phyloP scores from a whole-genome alignment of 768 basidiomycete species.

The Gloeopeniophorella convolvens region DNA sequence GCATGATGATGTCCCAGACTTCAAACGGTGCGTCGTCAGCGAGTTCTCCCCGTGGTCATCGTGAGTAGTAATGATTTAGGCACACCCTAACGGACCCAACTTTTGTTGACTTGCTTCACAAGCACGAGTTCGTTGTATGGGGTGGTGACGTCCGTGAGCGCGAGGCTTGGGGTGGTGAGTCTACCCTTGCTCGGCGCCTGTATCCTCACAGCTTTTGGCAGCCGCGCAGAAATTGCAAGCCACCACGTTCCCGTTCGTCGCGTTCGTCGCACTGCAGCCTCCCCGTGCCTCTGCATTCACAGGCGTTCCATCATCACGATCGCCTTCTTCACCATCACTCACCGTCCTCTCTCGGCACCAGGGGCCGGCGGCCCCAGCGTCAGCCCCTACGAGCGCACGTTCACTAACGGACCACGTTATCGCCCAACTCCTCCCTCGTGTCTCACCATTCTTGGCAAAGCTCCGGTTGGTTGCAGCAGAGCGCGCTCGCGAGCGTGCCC shows the following conservation, averaged over 20 bases:
- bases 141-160: slow-evolving; percentile 82
- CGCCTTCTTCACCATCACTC: slow-evolving; percentile 37
- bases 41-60: not conserved
- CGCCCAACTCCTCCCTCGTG: slow-evolving; percentile 72
- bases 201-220: slow-evolving; percentile 21
- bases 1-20: slow-evolving; percentile 83
- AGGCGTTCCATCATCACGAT: slow-evolving; percentile 30
- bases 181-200: not conserved
- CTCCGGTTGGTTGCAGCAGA: slow-evolving; percentile 48
- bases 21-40: slow-evolving; percentile 58
- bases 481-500: slow-evolving; percentile 40
- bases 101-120: slow-evolving; percentile 60
- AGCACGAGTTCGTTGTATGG: slow-evolving; percentile 82
- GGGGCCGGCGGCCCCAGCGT: slow-evolving; percentile 47
- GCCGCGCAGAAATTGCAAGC: slow-evolving; percentile 72
- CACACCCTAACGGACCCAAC: slow-evolving; percentile 68
- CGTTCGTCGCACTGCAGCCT: slow-evolving; percentile 85
- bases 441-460: slow-evolving; percentile 64
- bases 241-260: slow-evolving; percentile 89
- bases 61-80: slow-evolving; percentile 31
- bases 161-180: slow-evolving; percentile 71
- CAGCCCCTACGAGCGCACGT: slow-evolving; percentile 54
- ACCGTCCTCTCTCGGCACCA: slow-evolving; percentile 85
- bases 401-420: slow-evolving; percentile 62
- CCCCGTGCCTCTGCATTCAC: slow-evolving; percentile 38